Base-by-base conservation (phyloP, 2,329 filamentous ascomycete species). In the Hypoxylon sp. region DNA sequence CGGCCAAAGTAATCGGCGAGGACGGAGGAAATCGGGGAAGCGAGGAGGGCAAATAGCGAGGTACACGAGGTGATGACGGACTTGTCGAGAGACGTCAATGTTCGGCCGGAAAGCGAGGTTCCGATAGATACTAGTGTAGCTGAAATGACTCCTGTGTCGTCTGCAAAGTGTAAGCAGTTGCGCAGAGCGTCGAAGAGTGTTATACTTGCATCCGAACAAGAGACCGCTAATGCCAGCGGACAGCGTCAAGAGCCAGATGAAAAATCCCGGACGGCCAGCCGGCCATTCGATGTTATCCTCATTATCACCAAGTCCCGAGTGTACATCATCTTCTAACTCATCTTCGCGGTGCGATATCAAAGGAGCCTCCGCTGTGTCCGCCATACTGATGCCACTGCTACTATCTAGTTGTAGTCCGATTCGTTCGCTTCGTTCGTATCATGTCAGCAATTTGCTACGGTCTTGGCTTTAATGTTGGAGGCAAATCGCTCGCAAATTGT, bases 51-150 rank as follows among this genome's bases (percentile, higher is more conserved):
- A 68, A 90, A 86, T 52, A 92, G 85, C 3, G 89, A 87, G 4
- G 91, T 92, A 21, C 86, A 87, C n/a, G 89, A 90, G 2, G 91
- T 92, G 74, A 92, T 90, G 70, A 92, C 82, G 6, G 90, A 92
- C 77, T 90, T 92, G 78, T 92, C 89, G 74, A 90, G 79, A 0
- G 88, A 87, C 1, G 85, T 89, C 27, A 92, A 82, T 7, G 82
- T 78, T 51, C 85, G 86, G 62, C 81, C 77, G 29, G 87, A 89
- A 32, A 92, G 86, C 7, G 88, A 87, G 1, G 81, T 83, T 55
- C 85, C 86, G 70, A 92, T 86, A 1, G 89, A 90, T 50, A 92
- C 87, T 37, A 92, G 83, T 0, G 89, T 91, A 2, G 89, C 88
- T 32, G 89, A 91, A 62, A 92, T 91, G 15, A 92, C 90, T 52